Evolutionary conservation across 495 filamentous ascomycete genomes (phyloP).

Genomic region (Hyphodiscus hymeniophilus): DNA sequence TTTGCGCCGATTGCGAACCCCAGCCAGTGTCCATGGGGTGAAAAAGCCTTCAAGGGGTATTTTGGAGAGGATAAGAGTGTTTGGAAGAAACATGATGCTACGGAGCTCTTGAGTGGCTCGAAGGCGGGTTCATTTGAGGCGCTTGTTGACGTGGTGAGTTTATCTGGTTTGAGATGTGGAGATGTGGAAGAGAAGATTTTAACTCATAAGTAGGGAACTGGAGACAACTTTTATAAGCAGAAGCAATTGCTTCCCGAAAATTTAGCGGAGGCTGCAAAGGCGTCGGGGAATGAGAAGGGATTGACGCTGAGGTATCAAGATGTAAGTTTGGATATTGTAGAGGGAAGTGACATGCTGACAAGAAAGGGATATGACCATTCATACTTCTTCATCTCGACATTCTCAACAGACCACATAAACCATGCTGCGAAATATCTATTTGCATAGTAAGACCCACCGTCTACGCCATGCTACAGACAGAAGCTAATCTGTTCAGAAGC

Average conservation of each 20-base stretch:
- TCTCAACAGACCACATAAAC: slow-evolving; percentile 82
- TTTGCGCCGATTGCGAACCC: slow-evolving; percentile 94
- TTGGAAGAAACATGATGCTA: slow-evolving; percentile 90
- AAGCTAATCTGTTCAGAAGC: slow-evolving; percentile 20
- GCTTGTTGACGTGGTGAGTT: slow-evolving; percentile 70
- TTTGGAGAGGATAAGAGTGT: slow-evolving; percentile 63
- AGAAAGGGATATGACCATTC: slow-evolving; percentile 83
- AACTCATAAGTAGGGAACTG: slow-evolving; percentile 49
- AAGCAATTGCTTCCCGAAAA: slow-evolving; percentile 91
- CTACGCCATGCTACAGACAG: neutral
- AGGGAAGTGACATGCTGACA: neutral
- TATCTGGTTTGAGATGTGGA: slow-evolving; percentile 8
- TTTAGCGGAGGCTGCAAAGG: slow-evolving; percentile 69
- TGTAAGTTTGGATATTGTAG: slow-evolving; percentile 27
- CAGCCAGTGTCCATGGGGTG: slow-evolving; percentile 77
- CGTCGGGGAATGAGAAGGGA: slow-evolving; percentile 56
- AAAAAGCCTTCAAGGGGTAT: slow-evolving; percentile 92
- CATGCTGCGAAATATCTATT: slow-evolving; percentile 79
- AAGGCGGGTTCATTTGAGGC: slow-evolving; percentile 52
- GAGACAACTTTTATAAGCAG: slow-evolving; percentile 92
- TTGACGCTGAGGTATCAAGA: slow-evolving; percentile 74
- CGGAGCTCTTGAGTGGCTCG: slow-evolving; percentile 74
- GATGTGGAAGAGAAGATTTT: neutral
- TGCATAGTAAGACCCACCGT: slow-evolving; percentile 20
- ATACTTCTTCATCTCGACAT: slow-evolving; percentile 88